Percentiles rank a stretch among this genome's conserved stretches.
These are phyloP conservation scores for Serendipita sp. DNA, from an alignment of 768 basidiomycete genomes.

Conservation along the genomic window DNA sequence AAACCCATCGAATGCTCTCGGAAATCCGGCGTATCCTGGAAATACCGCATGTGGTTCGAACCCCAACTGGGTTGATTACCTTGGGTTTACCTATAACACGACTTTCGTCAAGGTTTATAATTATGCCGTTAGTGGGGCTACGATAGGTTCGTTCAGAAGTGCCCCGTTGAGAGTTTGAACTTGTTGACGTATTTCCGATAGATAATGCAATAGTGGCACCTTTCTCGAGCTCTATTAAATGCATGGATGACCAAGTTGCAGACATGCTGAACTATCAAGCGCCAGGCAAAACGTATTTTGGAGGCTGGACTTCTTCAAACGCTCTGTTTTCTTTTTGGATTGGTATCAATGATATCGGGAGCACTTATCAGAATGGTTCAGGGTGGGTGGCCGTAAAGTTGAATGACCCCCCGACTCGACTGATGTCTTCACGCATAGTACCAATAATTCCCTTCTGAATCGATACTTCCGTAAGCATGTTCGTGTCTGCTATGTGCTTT, in stretches of 20 bases:
- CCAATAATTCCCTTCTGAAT: constrained; percentile 33
- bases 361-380: constrained; percentile 24
- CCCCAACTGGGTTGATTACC: constrained; percentile 43
- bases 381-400: constrained; percentile 26
- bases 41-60: constrained; percentile 37
- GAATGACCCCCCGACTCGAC: constrained; percentile 26
- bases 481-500: constrained; percentile 1
- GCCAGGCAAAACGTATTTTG: constrained; percentile 26
- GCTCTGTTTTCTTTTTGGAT: constrained; percentile 55
- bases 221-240: constrained; percentile 14
- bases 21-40: constrained; percentile 39
- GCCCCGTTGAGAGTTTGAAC: constrained; percentile 28
- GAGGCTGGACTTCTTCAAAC: constrained; percentile 42
- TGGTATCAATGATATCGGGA: constrained; percentile 48
- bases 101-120: constrained; percentile 44
- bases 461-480: constrained; percentile 25
- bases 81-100: constrained; percentile 36
- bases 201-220: constrained; percentile 28
- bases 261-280: constrained; percentile 32
- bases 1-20: constrained; percentile 31
- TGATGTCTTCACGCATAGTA: constrained; percentile 21
- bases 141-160: constrained; percentile 44
- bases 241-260: constrained; percentile 45
- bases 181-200: constrained; percentile 45
- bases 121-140: constrained; percentile 52